Evolutionary conservation across 805 yeast genomes (phyloP), one percentile per base, ranked within the genome.

Genomic region (Ascoidea tarda): DNA sequence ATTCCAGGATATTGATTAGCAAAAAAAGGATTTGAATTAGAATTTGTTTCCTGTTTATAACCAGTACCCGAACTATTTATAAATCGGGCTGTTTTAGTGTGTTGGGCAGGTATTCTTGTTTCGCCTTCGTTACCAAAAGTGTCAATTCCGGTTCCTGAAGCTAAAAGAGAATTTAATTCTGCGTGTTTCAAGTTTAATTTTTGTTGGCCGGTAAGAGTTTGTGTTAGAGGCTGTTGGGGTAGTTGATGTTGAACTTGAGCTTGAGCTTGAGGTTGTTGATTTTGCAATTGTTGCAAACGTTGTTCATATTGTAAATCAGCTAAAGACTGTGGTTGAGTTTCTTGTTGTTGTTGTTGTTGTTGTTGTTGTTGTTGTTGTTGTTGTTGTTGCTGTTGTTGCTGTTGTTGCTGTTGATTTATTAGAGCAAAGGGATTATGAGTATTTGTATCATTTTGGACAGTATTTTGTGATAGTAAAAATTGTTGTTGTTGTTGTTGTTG

Each of bases 31-130:
- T 74, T 74, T 14, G 59, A 59, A 16, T 57, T 54, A 42, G 68
- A 69, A 31, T 68, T 64, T 12, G 63, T 56, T 46, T 70, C 71
- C 59, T 79, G 84, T 59, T 70, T 79, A 61, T 71, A 78, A 42
- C 96, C 96, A 5, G 91, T 86, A 60, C 96, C 97, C 56, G 86
- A 82, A 31, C 96, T 86, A 67, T 86, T 88, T 60, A 91, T 76
- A 64, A 90, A 89, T 16, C 79, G 82, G 5, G 83, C 81, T 2
- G 93, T 81, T 58, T 77, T 79, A 1, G 97, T 91, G 65, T 86
- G 91, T 63, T 91, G 97, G 49, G 95, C 95, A 3, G 98, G 96
- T 52, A 91, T 78, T 69, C 96, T 81, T 6, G 80, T 66, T 21
- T 79, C 82, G 52, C 96, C 96, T 16, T 84, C 81, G 66, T 87